phyloP scores from a whole-genome alignment of 1,139 yeast genomes.

The Geotrichum siamense region DNA sequence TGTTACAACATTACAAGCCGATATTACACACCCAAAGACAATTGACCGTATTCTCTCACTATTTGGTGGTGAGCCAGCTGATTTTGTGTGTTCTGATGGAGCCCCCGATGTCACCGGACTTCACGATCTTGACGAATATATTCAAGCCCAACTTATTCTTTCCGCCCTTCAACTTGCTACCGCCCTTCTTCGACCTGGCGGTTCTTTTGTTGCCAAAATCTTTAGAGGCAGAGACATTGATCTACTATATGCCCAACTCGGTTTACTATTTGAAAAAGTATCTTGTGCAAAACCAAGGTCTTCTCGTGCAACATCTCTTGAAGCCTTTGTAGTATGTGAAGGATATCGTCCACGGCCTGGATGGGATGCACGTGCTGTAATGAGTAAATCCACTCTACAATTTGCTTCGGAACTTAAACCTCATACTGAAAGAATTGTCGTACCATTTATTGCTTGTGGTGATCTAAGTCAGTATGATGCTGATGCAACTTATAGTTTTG shows the following conservation, averaged over 20 bases:
- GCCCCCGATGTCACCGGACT: conserved; percentile 98
- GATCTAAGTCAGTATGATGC: conserved; percentile 81
- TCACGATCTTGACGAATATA: conserved; percentile 93
- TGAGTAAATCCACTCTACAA: conserved; percentile 31
- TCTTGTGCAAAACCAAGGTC: conserved; percentile 94
- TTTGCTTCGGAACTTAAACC: conserved; percentile 10
- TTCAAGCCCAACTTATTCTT: conserved; percentile 86
- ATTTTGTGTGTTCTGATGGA: conserved; percentile 93
- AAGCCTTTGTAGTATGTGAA: conserved; percentile 86
- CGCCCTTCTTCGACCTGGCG: conserved; percentile 79
- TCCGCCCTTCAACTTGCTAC: conserved; percentile 89
- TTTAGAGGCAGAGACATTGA: conserved; percentile 95
- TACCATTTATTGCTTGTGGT: conserved; percentile 91
- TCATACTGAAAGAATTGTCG: conserved; percentile 60
- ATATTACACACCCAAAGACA: conserved; percentile 92
- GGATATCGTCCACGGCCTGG: conserved; percentile 76
- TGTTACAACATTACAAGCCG: conserved; percentile 87
- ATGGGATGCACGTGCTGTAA: conserved; percentile 60
- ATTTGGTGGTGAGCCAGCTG: conserved; percentile 90
- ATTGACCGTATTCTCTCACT: conserved; percentile 63
- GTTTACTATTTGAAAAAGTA: conserved; percentile 74
- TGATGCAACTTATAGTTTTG: conserved; percentile 84
- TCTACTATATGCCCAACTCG: conserved; percentile 78
- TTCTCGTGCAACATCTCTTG: conserved; percentile 87
- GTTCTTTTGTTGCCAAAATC: conserved; percentile 90